Percentiles rank a stretch among this genome's conserved stretches.
These are phyloP conservation scores for Penicillium argentinense DNA, from an alignment of 495 filamentous ascomycete genomes.

Conservation along the genomic window DNA sequence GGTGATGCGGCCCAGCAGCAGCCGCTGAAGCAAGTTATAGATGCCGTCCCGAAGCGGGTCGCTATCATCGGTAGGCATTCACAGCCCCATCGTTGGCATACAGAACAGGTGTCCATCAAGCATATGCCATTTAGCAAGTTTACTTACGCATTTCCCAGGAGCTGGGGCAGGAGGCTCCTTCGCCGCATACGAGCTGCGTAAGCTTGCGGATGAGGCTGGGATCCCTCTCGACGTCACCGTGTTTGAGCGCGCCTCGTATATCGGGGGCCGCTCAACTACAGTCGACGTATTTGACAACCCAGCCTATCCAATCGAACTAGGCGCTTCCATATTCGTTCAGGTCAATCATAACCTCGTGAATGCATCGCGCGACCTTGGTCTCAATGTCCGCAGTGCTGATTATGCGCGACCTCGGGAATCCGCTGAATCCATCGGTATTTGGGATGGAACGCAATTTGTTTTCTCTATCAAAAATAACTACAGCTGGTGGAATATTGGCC, in stretches of 20 bases:
- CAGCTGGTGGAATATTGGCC: conserved; percentile 77
- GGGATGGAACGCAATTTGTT: conserved; percentile 78
- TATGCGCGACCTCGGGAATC: conserved; percentile 37
- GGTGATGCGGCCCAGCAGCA: conserved; percentile 28
- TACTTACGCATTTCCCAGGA: conserved; percentile 51
- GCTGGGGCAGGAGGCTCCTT: conserved; percentile 90
- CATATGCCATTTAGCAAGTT: conserved; percentile 2
- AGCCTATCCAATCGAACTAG: conserved; percentile 74
- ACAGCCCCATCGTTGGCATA: background rate
- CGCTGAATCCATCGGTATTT: conserved; percentile 66
- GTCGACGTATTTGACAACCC: conserved; percentile 76
- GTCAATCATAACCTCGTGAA: conserved; percentile 80
- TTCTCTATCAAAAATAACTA: conserved; percentile 58
- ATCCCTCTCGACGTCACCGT: conserved; percentile 75
- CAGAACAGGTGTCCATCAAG: background rate
- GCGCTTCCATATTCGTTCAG: conserved; percentile 88
- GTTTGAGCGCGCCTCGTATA: conserved; percentile 75
- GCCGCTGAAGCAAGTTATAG: conserved; percentile 18
- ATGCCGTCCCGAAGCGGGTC: conserved; percentile 35
- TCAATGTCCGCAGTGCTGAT: conserved; percentile 46
- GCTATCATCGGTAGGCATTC: conserved; percentile 46
- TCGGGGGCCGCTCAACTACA: conserved; percentile 89
- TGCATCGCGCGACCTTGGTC: conserved; percentile 69
- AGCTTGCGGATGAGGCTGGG: conserved; percentile 58
- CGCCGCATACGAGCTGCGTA: conserved; percentile 75